Evolutionary conservation across 805 yeast species (phyloP).

Genomic region (Myxozyma neotropica): DNA sequence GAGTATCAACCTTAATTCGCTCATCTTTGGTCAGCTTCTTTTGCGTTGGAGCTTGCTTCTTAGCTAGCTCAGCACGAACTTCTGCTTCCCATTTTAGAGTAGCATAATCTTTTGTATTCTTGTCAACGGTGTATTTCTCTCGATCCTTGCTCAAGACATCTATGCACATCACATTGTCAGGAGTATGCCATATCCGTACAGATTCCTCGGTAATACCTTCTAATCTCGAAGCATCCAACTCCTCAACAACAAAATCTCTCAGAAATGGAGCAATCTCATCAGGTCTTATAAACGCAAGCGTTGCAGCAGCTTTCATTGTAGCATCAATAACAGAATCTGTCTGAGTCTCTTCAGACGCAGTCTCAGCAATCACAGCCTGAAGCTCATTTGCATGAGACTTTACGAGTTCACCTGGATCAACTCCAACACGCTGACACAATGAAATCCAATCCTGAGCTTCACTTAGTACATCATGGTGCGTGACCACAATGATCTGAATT

Average conservation of each 20-base stretch:
- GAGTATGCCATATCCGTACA: constrained; percentile 65
- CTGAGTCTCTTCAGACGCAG: constrained; percentile 37
- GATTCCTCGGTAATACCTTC: constrained; percentile 52
- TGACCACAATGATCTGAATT: constrained; percentile 47
- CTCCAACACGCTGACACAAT: constrained; percentile 57
- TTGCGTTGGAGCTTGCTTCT: constrained; percentile 29
- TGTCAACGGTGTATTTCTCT: constrained; percentile 54
- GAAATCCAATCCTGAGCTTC: constrained; percentile 74
- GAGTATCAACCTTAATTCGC: constrained; percentile 60
- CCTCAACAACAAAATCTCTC: constrained; percentile 47
- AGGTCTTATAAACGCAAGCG: constrained; percentile 61
- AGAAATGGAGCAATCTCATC: constrained; percentile 56
- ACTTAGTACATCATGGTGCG: constrained; percentile 50
- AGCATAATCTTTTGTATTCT: constrained; percentile 81
- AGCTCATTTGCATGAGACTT: constrained; percentile 36
- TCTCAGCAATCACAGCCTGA: constrained; percentile 36
- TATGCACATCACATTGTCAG: constrained; percentile 69
- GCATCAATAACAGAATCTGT: constrained; percentile 38
- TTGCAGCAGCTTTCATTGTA: constrained; percentile 41
- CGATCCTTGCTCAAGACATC: constrained; percentile 57
- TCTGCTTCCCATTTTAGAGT: constrained; percentile 87
- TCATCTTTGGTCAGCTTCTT: constrained; percentile 80
- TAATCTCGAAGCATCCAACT: constrained; percentile 47
- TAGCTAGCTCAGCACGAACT: constrained; percentile 70
- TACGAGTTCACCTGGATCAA: constrained; percentile 68